Percentiles rank a stretch among this genome's conserved stretches.
These are phyloP conservation scores for Decorospora gaudefroyi DNA, from an alignment of 2,329 filamentous ascomycete species.

Conservation along the genomic window DNA sequence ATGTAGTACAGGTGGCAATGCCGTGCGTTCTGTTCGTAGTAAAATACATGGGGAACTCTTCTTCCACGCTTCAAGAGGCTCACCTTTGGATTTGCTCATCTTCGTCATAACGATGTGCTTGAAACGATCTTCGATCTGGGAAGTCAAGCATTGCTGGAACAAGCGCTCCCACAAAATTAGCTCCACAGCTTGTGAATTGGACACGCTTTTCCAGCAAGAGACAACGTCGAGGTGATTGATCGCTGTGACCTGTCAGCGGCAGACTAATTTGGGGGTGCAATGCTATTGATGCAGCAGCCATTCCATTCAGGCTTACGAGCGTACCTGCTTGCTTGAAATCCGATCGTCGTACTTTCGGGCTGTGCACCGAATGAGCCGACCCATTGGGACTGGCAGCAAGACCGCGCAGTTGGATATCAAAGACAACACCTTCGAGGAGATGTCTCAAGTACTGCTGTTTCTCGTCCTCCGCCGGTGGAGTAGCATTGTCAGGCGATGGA, in stretches of 20 bases:
- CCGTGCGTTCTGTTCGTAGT: too few relatives aligned
- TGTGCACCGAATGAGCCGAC: constrained; percentile 22
- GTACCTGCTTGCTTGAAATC: constrained; percentile 14
- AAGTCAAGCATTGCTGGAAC: constrained; percentile 29
- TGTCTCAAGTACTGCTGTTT: constrained; percentile 5
- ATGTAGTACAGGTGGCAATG: background rate
- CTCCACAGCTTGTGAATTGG: constrained; percentile 34
- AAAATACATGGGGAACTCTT: too few relatives aligned
- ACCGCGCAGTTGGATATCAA: constrained; percentile 26
- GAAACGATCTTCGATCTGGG: constrained; percentile 24
- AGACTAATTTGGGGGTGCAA: background rate
- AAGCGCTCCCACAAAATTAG: constrained; percentile 40
- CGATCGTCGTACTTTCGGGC: constrained; percentile 34
- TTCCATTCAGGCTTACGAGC: background rate
- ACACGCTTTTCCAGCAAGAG: constrained; percentile 45
- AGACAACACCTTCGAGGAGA: constrained; percentile 11
- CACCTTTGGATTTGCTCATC: constrained; percentile 4
- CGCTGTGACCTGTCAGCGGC: constrained; percentile 7
- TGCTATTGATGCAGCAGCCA: background rate
- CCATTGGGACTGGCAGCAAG: constrained; percentile 15
- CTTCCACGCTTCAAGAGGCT: too few relatives aligned
- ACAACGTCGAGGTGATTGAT: constrained; percentile 42
- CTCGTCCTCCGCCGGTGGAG: background rate
- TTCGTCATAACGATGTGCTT: constrained; percentile 14
- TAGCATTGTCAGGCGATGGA: constrained; percentile 10